phyloP scores from a whole-genome alignment of 768 basidiomycete species.

The Hygrocybe coccinea region DNA sequence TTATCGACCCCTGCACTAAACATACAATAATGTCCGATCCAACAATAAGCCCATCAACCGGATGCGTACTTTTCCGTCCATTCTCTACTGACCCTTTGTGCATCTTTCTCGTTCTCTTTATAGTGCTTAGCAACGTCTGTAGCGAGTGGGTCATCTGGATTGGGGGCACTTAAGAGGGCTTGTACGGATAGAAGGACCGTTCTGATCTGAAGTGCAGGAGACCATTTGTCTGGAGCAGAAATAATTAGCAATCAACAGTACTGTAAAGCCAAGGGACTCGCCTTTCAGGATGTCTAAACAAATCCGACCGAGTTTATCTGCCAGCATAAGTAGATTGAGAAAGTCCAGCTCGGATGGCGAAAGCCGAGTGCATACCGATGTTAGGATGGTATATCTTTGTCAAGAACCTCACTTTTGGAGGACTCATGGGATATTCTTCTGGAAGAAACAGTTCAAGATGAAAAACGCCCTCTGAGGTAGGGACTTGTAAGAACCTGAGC shows the following conservation, averaged over 20 bases:
- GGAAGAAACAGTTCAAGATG: slow-evolving; percentile 96
- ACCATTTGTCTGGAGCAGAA: slow-evolving; percentile 84
- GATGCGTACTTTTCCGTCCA: slow-evolving; percentile 90
- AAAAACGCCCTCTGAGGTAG: slow-evolving; percentile 76
- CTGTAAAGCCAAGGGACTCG: slow-evolving; percentile 26
- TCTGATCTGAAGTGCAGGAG: slow-evolving; percentile 95
- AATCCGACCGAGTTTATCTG: slow-evolving; percentile 97
- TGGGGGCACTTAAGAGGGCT: slow-evolving; percentile 92
- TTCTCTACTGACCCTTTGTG: slow-evolving; percentile 85
- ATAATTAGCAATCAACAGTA: not conserved
- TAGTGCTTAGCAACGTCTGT: slow-evolving; percentile 97
- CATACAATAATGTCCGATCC: not conserved
- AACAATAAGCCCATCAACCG: slow-evolving; percentile 7
- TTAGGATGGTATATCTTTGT: slow-evolving; percentile 99
- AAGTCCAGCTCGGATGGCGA: not conserved
- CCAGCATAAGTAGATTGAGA: not conserved
- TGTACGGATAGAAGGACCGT: slow-evolving; percentile 96
- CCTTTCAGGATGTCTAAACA: slow-evolving; percentile 98
- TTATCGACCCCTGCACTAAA: not conserved
- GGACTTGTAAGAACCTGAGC: not conserved
- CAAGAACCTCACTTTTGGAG: slow-evolving; percentile 95
- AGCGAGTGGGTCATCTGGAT: slow-evolving; percentile 93
- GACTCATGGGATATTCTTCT: slow-evolving; percentile 99
- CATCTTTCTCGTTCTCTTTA: slow-evolving; percentile 94
- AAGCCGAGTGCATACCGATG: slow-evolving; percentile 65